Evolutionary conservation across 176 grass and related monocot genomes (phyloP).

Genomic region (Elaeis guineensis): DNA sequence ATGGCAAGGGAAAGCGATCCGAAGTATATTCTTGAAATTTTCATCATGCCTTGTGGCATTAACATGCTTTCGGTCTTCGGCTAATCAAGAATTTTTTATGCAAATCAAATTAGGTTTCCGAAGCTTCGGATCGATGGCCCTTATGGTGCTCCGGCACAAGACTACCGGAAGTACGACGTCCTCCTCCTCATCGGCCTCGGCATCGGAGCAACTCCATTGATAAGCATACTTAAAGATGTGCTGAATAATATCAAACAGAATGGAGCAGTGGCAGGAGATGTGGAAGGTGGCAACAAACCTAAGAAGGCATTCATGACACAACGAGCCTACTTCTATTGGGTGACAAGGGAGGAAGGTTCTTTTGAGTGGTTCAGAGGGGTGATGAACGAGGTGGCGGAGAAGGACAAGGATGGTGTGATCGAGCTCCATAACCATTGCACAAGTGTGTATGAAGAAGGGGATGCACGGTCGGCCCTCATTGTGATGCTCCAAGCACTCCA

Average conservation of each 20-base stretch:
- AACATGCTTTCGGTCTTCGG: too few relatives aligned
- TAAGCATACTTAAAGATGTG: conserved; percentile 96
- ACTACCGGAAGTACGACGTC: conserved; percentile 93
- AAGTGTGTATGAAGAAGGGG: conserved; percentile 79
- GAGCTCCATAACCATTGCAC: conserved; percentile 99
- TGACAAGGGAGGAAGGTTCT: conserved; percentile 70
- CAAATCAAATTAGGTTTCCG: conserved; percentile 31
- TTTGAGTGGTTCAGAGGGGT: conserved; percentile 97
- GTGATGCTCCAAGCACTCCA: conserved; percentile 90
- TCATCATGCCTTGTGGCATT: neutral
- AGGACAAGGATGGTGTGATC: conserved; percentile 44
- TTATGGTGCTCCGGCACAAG: conserved; percentile 88
- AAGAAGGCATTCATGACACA: conserved; percentile 48
- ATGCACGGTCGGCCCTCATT: conserved; percentile 73
- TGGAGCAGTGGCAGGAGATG: neutral
- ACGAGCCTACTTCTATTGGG: conserved; percentile 94
- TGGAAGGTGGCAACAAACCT: neutral
- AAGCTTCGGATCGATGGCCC: conserved; percentile 81
- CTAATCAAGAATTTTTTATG: too few relatives aligned
- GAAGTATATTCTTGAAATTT: conserved; percentile 6
- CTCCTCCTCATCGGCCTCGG: conserved; percentile 93
- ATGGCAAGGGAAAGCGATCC: conserved; percentile 24
- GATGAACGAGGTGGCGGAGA: conserved; percentile 91
- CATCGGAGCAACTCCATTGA: conserved; percentile 86
- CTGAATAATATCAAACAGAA: conserved; percentile 56